phyloP scores from a whole-genome alignment of 345 rosid genomes.

The Populus davidiana region DNA sequence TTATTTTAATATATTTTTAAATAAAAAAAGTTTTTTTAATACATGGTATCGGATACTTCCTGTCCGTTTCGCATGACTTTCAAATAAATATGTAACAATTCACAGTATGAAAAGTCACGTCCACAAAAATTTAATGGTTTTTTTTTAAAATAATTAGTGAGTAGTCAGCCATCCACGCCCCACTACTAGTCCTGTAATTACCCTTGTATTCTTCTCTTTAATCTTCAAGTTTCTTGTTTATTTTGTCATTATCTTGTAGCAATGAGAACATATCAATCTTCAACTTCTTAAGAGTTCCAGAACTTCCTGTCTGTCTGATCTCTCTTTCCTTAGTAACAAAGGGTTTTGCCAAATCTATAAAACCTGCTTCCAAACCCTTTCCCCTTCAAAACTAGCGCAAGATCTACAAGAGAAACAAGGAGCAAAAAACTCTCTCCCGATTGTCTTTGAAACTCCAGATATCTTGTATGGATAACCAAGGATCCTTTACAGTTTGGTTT shows the following conservation, averaged over 20 bases:
- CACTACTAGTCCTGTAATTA: background rate
- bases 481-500: background rate
- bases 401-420: background rate
- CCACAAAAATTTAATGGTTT: background rate
- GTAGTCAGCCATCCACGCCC: background rate
- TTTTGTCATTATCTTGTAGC: background rate
- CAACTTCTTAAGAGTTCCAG: constrained; percentile 13
- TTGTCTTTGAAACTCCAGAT: background rate
- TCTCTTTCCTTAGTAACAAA: background rate
- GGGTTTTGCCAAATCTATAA: background rate
- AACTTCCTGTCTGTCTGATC: background rate
- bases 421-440: background rate
- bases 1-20: too few species aligned
- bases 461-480: background rate
- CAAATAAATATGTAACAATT: background rate
- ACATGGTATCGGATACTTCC: too few species aligned
- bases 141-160: background rate
- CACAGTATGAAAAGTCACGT: background rate
- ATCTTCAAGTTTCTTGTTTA: background rate
- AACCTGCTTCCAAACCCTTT: background rate
- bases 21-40: too few species aligned
- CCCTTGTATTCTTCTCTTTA: background rate
- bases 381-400: background rate
- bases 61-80: background rate
- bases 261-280: background rate